Evolutionary conservation across 2,329 filamentous ascomycete genomes (phyloP).

Genomic region (Dendrostoma leiphaemia): DNA sequence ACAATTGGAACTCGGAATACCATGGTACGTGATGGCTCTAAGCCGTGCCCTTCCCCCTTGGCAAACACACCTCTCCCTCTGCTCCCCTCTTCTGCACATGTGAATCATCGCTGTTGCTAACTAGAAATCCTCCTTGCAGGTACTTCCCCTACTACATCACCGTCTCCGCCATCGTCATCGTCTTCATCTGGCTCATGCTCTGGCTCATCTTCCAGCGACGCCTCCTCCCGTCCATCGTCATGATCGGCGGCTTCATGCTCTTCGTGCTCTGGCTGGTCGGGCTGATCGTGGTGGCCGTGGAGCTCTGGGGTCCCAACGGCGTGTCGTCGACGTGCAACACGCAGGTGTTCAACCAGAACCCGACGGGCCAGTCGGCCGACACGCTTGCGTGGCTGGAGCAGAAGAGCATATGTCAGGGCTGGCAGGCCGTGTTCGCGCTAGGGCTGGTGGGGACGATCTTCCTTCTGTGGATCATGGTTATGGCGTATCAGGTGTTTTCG

Average conservation of each 20-base stretch:
- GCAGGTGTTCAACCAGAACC: constrained; percentile 51
- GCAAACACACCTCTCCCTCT: neutral
- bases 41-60: neutral
- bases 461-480: constrained; percentile 66
- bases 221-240: constrained; percentile 59
- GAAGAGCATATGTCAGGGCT: constrained; percentile 60
- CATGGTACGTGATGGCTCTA: constrained; percentile 51
- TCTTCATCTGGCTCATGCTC: constrained; percentile 66
- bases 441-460: constrained; percentile 58
- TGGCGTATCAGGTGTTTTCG: constrained; percentile 64
- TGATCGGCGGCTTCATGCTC: constrained; percentile 63
- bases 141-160: constrained; percentile 68
- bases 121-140: constrained; percentile 38
- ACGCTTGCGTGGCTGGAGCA: constrained; percentile 66
- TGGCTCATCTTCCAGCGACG: constrained; percentile 60
- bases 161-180: constrained; percentile 55
- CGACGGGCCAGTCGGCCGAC: constrained; percentile 47
- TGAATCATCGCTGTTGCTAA: neutral
- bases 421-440: constrained; percentile 65
- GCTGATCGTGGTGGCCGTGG: constrained; percentile 58
- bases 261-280: constrained; percentile 69
- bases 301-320: constrained; percentile 61
- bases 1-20: constrained; percentile 51
- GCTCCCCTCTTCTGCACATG: neutral
- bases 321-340: constrained; percentile 57